Evolutionary conservation across 306 rosid genomes (phyloP).

Genomic region (Erythrophleum fordii): DNA sequence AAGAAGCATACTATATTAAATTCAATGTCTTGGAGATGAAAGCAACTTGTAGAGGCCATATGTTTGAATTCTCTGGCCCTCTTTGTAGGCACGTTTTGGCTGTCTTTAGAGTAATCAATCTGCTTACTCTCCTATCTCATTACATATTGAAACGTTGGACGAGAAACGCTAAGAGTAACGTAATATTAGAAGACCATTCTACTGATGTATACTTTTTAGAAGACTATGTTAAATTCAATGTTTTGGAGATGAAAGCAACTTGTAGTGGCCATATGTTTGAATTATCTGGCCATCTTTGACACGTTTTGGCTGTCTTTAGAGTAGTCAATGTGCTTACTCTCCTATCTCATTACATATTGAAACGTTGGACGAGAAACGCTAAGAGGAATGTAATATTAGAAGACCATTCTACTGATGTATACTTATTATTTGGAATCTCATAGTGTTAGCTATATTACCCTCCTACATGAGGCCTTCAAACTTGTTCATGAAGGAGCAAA

Average conservation of each 20-base stretch:
- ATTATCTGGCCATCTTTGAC: slow-evolving; percentile 98
- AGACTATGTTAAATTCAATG: slow-evolving; percentile 86
- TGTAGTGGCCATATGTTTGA: slow-evolving; percentile 99
- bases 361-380: slow-evolving; percentile 99
- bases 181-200: slow-evolving; percentile 78
- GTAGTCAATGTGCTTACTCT: slow-evolving; percentile 98
- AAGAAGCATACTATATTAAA: slow-evolving; percentile 71
- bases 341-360: slow-evolving; percentile 89
- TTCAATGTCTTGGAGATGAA: slow-evolving; percentile 94
- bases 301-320: slow-evolving; percentile 92
- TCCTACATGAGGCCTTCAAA: slow-evolving; percentile 85
- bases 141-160: slow-evolving; percentile 98
- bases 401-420: slow-evolving; percentile 75
- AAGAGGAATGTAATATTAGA: slow-evolving; percentile 88
- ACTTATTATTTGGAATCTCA: slow-evolving; percentile 94
- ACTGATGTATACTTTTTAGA: slow-evolving; percentile 72
- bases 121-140: slow-evolving; percentile 94
- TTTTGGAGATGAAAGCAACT: slow-evolving; percentile 83
- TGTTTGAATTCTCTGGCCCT: slow-evolving; percentile 99
- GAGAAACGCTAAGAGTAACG: slow-evolving; percentile 94
- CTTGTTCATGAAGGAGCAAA: slow-evolving; percentile 87
- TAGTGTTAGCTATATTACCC: slow-evolving; percentile 88
- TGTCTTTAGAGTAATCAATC: slow-evolving; percentile 96
- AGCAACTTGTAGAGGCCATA: slow-evolving; percentile 92
- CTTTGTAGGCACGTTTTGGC: slow-evolving; percentile 96